Base-by-base conservation (phyloP, 1,284 basidiomycete species). In the Heterobasidion irregulare region DNA sequence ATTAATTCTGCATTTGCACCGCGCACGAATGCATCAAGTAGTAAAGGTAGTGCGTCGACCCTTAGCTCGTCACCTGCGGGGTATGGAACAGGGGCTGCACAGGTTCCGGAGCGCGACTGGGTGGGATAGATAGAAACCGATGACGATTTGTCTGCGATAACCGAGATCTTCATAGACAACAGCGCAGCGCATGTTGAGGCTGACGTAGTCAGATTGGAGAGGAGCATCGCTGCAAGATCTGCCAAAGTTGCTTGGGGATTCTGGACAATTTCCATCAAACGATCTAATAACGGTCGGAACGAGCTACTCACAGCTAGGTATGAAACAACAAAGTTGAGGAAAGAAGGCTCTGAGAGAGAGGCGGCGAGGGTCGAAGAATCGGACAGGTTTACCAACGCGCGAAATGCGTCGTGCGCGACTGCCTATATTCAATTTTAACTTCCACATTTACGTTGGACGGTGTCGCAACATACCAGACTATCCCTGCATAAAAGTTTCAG, bases 171-270 rank as follows among this genome's bases (percentile, higher is more conserved):
- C 36, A 95, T 73, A 2, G 77, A 75, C 3, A 95, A 74, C 9
- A 98, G 72, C 1, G 77, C 69, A 2, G 83, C 74, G 59, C 89
- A 87, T 51, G 90, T 80, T 0, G 79, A 73, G 5, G 92, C 78
- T 53, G 92, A 84, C 12, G 91, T 83, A 13, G 94, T 93, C 47
- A 98, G 75, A 71, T 99, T 99, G 16, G 95, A 98, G 6, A 99
- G 79, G 1, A 99, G 79, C 97, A 99, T 99, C 35, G 92, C 85
- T 1, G 94, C 94, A 9, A 98, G 82, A 72, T 98, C 96, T 35
- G 94, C 93, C 16, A 98, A 84, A 53, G 92, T 83, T 4, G 95
- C 88, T 59, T 89, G 83, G 6, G 91, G 87, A 70, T 96, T 89
- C 94, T 97, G 62, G 6, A 16, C 15, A n/a, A 35, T 38, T 10